These are phyloP conservation scores for Torulaspora globosa DNA, from an alignment of 1,139 yeast species.

Conservation along the genomic window DNA sequence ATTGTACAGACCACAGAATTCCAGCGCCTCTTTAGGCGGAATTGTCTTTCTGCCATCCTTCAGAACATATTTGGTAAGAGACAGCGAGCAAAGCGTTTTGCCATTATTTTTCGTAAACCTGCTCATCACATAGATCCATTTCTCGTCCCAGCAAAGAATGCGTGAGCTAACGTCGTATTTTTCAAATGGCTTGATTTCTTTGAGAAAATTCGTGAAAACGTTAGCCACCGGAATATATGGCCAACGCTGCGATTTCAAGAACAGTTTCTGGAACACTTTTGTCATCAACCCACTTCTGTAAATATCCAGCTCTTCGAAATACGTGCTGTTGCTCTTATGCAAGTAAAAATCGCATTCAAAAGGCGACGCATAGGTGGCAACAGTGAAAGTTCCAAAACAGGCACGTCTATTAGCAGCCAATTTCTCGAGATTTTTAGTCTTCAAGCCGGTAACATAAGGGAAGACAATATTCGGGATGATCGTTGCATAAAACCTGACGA, in stretches of 20 bases:
- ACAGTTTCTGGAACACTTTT: constrained; percentile 50
- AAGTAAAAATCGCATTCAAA: constrained; percentile 80
- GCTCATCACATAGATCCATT: constrained; percentile 75
- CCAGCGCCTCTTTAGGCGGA: constrained; percentile 56
- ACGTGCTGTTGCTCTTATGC: constrained; percentile 85
- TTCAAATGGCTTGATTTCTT: constrained; percentile 68
- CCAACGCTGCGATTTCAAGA: constrained; percentile 45
- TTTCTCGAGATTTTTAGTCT: constrained; percentile 25
- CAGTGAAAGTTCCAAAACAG: constrained; percentile 44
- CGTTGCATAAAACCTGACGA: constrained; percentile 54
- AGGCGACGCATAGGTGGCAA: constrained; percentile 61
- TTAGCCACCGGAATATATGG: constrained; percentile 80
- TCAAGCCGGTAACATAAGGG: constrained; percentile 32
- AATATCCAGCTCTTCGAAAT: constrained; percentile 77
- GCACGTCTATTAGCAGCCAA: constrained; percentile 25
- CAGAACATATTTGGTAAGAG: constrained; percentile 75
- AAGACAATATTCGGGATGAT: constrained; percentile 43
- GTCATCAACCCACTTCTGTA: constrained; percentile 65
- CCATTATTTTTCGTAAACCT: constrained; percentile 43
- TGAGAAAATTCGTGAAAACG: constrained; percentile 62
- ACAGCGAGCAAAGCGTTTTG: constrained; percentile 50
- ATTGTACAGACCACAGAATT: constrained; percentile 52
- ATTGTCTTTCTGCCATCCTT: constrained; percentile 71
- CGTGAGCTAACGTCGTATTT: constrained; percentile 53
- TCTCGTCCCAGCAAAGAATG: constrained; percentile 78